Percentiles rank a stretch among this genome's conserved stretches.
phyloP scores from a whole-genome alignment of 371 early-diverging fungal genomes.

The Umbelopsis sp. region DNA sequence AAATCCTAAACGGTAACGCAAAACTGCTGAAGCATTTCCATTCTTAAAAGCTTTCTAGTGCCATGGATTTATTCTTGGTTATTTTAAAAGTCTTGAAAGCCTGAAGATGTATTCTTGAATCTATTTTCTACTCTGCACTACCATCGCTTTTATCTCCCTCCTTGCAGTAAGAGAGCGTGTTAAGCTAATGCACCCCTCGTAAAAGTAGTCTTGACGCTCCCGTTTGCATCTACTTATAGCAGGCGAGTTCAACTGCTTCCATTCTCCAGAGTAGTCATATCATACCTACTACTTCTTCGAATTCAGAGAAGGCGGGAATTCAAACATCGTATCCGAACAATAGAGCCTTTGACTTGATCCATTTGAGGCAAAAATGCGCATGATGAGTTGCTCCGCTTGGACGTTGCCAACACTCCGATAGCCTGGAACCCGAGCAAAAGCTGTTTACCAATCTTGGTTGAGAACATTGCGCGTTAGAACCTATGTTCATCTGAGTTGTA shows the following conservation, averaged over 20 bases:
- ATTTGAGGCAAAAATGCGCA: background rate
- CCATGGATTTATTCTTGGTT: background rate
- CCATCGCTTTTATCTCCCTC: too few relatives aligned
- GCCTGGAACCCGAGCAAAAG: background rate
- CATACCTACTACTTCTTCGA: background rate
- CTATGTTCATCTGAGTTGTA: too few relatives aligned
- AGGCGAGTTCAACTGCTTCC: too few relatives aligned
- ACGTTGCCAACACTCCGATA: background rate
- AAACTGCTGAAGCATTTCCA: constrained; percentile 7
- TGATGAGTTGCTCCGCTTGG: constrained; percentile 8
- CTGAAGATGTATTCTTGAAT: background rate
- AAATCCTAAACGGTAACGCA: background rate
- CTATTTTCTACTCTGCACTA: background rate
- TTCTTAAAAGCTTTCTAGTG: background rate
- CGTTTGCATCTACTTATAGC: too few relatives aligned
- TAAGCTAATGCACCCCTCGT: too few relatives aligned
- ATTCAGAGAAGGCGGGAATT: background rate
- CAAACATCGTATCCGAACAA: background rate
- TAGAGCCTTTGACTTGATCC: background rate
- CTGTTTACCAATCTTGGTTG: background rate
- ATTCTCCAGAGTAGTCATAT: too few relatives aligned
- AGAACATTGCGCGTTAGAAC: too few relatives aligned
- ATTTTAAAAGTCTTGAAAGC: background rate
- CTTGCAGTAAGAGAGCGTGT: too few relatives aligned
- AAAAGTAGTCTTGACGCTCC: too few relatives aligned